Base-by-base conservation (phyloP, 2,329 filamentous ascomycete species). In the Ophiognomonia clavigignenti-juglandacearum region DNA sequence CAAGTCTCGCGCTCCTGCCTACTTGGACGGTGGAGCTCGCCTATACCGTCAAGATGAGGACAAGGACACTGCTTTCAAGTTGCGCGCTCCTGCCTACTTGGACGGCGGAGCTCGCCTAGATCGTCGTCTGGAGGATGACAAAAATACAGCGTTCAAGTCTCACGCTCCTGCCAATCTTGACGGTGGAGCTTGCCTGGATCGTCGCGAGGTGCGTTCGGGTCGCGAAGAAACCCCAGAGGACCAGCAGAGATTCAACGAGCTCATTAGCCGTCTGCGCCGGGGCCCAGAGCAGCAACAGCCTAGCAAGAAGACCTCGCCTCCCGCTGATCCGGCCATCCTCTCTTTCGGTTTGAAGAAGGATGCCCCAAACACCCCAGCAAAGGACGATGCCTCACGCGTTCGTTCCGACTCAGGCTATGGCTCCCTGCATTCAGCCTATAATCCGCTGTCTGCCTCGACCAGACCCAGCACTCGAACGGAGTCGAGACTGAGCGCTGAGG, bases 341-440 rank as follows among this genome's bases (percentile, higher is more conserved):
- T 40, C 43, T 6, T 38, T 38, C 24, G 26, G n/a, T 7, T 20
- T 40, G 14, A 45, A 40, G 19, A 31, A 32, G 19, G 19, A 27
- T 11, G 11, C 6, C 4, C 26, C 35, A 6, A 13, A 18, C 10
- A 13, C 23, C 14, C 6, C 24, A 10, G 23, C 19, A 27, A 39
- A 47, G 24, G n/a, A 26, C n/a, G 24, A 16, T n/a, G n/a, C n/a
- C n/a, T n/a, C n/a, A n/a, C n/a, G n/a, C n/a, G n/a, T n/a, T 9
- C 23, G 36, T 4, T 48, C 45, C 4, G 49, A 51, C 40, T 51
- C 49, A 41, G 49, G 49, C 3, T 51, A 51, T 8, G n/a, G n/a
- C n/a, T n/a, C n/a, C n/a, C n/a, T n/a, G n/a, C 46, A 52, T 44
- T 52, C 50, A 42, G 50, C 46, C 3, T 52, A 52, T 8, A 42